A percentile compares a stretch with the other conserved stretches of the same genome.
These are phyloP conservation scores for Lagerstroemia speciosa DNA, from an alignment of 345 rosid species.

Conservation along the genomic window DNA sequence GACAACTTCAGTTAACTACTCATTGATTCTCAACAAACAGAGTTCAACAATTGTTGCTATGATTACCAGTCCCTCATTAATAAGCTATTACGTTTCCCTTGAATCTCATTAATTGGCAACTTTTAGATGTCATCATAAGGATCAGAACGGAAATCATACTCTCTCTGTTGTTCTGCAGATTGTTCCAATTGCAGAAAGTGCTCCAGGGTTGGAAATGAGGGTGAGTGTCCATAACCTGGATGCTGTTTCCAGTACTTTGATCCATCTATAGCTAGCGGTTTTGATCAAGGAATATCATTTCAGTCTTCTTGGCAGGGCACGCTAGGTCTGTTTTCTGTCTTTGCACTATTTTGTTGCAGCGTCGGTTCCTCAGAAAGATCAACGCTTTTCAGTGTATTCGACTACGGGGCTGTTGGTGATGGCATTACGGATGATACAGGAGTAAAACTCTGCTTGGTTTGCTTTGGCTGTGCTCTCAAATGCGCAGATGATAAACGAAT, in stretches of 20 bases:
- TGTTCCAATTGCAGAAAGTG: background rate
- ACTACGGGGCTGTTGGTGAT: slow-evolving; percentile 25
- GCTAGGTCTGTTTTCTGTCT: background rate
- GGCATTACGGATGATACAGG: slow-evolving; percentile 16
- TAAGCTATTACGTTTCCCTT: background rate
- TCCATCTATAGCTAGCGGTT: too few relatives aligned
- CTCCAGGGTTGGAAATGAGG: background rate
- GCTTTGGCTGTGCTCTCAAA: background rate
- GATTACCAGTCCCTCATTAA: too few relatives aligned
- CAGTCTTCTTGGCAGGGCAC: background rate
- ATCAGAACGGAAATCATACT: background rate
- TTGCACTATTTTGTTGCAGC: background rate
- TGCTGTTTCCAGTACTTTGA: background rate
- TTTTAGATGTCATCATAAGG: too few relatives aligned
- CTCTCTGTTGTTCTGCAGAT: background rate
- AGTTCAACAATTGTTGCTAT: too few relatives aligned
- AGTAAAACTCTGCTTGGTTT: slow-evolving; percentile 4
- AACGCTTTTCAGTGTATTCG: slow-evolving; percentile 12
- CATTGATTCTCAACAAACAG: too few relatives aligned
- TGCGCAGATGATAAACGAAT: background rate
- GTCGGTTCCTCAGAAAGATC: background rate
- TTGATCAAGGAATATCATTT: background rate
- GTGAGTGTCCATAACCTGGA: background rate
- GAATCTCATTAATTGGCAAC: background rate
- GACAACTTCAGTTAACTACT: background rate